Conservation (phyloP, 2,329 filamentous ascomycete genomes). For the Trematosphaeria pertusa region DNA sequence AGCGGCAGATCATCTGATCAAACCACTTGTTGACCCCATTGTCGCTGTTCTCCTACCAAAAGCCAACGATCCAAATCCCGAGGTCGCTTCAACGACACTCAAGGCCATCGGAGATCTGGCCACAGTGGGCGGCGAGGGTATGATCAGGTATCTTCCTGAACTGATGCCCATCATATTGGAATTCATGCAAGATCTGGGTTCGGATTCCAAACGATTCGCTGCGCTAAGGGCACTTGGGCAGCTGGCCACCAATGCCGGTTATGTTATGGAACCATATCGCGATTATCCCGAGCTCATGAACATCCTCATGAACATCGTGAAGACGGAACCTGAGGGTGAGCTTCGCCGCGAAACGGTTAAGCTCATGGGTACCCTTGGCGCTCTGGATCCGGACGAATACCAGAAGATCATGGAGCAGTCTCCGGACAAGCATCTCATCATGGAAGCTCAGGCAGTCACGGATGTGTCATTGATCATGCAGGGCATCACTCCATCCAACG, state of each 20-base stretch:
- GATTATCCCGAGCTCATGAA: conserved; percentile 94
- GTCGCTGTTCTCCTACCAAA: conserved; percentile 94
- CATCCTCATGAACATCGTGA: conserved; percentile 91
- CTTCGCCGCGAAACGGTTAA: conserved; percentile 95
- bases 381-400: conserved; percentile 94
- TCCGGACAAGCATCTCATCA: conserved; percentile 77
- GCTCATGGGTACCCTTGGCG: conserved; percentile 92
- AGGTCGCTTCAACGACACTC: conserved; percentile 92
- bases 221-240: conserved; percentile 90
- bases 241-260: conserved; percentile 93
- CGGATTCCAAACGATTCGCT: conserved; percentile 86
- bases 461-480: conserved; percentile 99
- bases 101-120: conserved; percentile 94
- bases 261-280: conserved; percentile 94
- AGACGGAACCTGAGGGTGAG: conserved; percentile 85
- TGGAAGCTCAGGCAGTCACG: conserved; percentile 74
- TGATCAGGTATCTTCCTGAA: conserved; percentile 87
- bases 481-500: conserved; percentile 91
- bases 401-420: conserved; percentile 91
- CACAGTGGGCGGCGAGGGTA: conserved; percentile 90
- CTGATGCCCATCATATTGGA: conserved; percentile 96
- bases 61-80: conserved; percentile 81
- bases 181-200: conserved; percentile 91
- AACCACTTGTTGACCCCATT: conserved; percentile 97
- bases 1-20: conserved; percentile 90